Evolutionary conservation across 1,284 basidiomycete species (phyloP).

Genomic region (Malassezia obtusa): DNA sequence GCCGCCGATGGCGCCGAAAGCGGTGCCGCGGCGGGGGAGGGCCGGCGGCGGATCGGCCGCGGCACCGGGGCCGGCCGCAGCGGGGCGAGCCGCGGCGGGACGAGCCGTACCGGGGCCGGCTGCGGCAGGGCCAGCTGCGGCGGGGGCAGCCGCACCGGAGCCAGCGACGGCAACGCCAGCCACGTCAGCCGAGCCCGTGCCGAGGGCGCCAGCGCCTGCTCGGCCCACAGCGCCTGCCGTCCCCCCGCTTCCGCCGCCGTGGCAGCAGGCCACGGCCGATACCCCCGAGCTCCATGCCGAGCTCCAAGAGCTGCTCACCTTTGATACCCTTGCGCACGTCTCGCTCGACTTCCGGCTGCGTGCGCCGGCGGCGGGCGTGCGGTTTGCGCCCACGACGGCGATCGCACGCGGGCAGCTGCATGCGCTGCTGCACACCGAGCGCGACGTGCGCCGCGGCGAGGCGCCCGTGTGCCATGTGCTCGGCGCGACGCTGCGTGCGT

Average conservation of each 20-base stretch:
- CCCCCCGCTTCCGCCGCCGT: slow-evolving; percentile 1
- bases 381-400: slow-evolving; percentile 12
- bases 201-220: not conserved
- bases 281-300: slow-evolving; percentile 3
- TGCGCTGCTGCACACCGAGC: slow-evolving; percentile 15
- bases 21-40: not conserved
- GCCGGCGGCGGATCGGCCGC: not conserved
- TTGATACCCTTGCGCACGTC: slow-evolving; percentile 19
- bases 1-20: not conserved
- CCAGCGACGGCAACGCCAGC: not conserved
- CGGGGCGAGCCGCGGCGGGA: too few species aligned
- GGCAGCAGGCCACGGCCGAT: not conserved
- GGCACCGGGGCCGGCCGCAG: too few species aligned
- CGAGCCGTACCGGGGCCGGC: too few species aligned
- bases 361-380: slow-evolving; percentile 19
- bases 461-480: not conserved
- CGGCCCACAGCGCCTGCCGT: not conserved
- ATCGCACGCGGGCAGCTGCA: slow-evolving; percentile 22
- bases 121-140: too few species aligned
- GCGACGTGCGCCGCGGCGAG: not conserved
- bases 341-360: slow-evolving; percentile 35
- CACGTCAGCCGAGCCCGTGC: too few species aligned
- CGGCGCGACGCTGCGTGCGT: not conserved
- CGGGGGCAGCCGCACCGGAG: not conserved
- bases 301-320: slow-evolving; percentile 1